Evolutionary conservation across 768 basidiomycete genomes (phyloP).

Genomic region (Hysterangium stoloniferum): DNA sequence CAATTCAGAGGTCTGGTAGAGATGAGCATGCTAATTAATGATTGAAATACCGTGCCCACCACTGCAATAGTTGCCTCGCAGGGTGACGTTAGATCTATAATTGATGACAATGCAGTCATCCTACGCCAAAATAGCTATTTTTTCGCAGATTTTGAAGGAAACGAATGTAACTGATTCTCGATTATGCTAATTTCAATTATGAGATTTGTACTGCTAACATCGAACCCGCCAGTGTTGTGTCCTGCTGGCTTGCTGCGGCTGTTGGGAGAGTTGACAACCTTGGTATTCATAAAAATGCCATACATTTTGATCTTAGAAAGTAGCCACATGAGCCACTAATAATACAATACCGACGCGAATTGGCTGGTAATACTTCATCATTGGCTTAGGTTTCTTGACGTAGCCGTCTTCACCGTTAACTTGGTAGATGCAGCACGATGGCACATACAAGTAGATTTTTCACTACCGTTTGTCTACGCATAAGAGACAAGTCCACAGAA

Average conservation of each 20-base stretch:
- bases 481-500: too few relatives aligned
- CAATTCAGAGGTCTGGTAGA: too few relatives aligned
- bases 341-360: neutral
- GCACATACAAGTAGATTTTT: slow-evolving; percentile 39
- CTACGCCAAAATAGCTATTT: slow-evolving; percentile 22
- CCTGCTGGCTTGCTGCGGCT: slow-evolving; percentile 45
- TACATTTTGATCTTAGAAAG: slow-evolving; percentile 26
- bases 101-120: slow-evolving; percentile 61
- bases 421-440: neutral
- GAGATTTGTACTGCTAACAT: slow-evolving; percentile 16
- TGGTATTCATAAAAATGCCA: slow-evolving; percentile 31
- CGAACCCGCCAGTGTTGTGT: slow-evolving; percentile 21
- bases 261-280: slow-evolving; percentile 36
- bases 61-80: slow-evolving; percentile 45
- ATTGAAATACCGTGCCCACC: slow-evolving; percentile 62
- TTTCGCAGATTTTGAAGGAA: too few relatives aligned
- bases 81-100: slow-evolving; percentile 22
- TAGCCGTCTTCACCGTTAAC: slow-evolving; percentile 18
- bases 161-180: slow-evolving; percentile 15
- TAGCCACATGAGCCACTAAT: neutral
- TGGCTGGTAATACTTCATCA: slow-evolving; percentile 43
- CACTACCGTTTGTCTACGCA: too few relatives aligned
- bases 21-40: too few relatives aligned
- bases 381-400: slow-evolving; percentile 26
- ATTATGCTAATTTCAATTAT: slow-evolving; percentile 14